Conservation (phyloP, 495 filamentous ascomycete genomes). For the Podospora australis region DNA sequence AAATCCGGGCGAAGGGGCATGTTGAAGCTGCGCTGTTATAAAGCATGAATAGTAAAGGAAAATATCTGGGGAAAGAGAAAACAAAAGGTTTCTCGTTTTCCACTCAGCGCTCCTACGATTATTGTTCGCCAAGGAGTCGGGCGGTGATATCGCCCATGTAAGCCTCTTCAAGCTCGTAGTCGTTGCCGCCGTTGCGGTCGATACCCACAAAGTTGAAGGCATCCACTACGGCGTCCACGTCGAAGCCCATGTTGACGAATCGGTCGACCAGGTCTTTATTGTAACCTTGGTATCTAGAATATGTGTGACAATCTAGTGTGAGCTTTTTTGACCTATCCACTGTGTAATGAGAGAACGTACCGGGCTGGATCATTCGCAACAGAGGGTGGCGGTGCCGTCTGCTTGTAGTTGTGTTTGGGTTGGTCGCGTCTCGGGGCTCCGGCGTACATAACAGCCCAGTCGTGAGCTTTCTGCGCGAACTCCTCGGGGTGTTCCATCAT, state of each 20-base stretch:
- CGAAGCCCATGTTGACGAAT: slow-evolving; percentile 93
- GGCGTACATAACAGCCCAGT: slow-evolving; percentile 85
- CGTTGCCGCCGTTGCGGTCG: slow-evolving; percentile 64
- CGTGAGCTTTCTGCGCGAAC: slow-evolving; percentile 76
- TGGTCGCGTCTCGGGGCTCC: slow-evolving; percentile 55
- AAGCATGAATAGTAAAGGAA: background rate
- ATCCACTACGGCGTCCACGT: slow-evolving; percentile 77
- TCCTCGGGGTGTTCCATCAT: slow-evolving; percentile 68
- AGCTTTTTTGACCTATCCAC: background rate
- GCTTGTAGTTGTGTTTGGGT: slow-evolving; percentile 12
- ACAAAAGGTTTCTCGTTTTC: too few species aligned
- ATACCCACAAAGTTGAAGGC: slow-evolving; percentile 81
- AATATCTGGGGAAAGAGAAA: background rate
- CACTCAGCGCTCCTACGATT: slow-evolving; percentile 4
- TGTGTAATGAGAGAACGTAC: slow-evolving; percentile 19
- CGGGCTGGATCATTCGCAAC: slow-evolving; percentile 29
- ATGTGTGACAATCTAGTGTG: background rate
- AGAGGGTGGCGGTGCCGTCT: background rate
- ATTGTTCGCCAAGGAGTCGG: slow-evolving; percentile 71
- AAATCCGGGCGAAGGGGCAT: too few species aligned
- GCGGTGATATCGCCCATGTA: slow-evolving; percentile 88
- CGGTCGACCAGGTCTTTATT: slow-evolving; percentile 78
- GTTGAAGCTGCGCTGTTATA: too few species aligned
- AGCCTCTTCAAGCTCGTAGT: slow-evolving; percentile 77
- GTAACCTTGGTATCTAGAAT: slow-evolving; percentile 75